Evolutionary conservation across 1,284 basidiomycete genomes (phyloP).

Genomic region (Wolfiporia cocos): DNA sequence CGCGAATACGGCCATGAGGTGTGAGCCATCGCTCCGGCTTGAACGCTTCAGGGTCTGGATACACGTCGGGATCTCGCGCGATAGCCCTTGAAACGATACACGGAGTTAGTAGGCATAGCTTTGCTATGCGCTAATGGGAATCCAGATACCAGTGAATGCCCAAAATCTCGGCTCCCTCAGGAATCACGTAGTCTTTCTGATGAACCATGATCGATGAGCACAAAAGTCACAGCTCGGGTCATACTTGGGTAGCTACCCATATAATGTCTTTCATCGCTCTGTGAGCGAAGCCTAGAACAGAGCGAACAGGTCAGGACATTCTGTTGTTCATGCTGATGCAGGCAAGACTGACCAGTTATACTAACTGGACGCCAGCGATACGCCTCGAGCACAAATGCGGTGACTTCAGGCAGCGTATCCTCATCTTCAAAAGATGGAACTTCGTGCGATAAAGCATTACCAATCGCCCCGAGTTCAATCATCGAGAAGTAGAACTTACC

Average conservation of each 20-base stretch:
- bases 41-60: conserved; percentile 52
- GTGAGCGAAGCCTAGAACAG: conserved; percentile 42
- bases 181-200: conserved; percentile 50
- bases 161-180: conserved; percentile 50
- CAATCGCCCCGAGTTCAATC: not conserved
- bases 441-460: conserved; percentile 12
- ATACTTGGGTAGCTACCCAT: conserved; percentile 35
- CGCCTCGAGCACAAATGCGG: conserved; percentile 56
- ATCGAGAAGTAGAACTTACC: conserved; percentile 25
- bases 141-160: conserved; percentile 54
- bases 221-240: not conserved
- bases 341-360: conserved; percentile 12
- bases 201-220: not conserved
- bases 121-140: not conserved
- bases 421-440: conserved; percentile 49
- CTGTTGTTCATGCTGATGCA: not conserved
- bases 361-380: conserved; percentile 60
- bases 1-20: conserved; percentile 35
- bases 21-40: conserved; percentile 52
- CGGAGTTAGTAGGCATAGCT: not conserved
- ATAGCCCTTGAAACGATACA: conserved; percentile 34
- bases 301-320: not conserved
- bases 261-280: conserved; percentile 52
- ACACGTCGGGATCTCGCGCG: conserved; percentile 45
- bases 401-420: conserved; percentile 44